These are phyloP conservation scores for Solanum pennellii DNA, from an alignment of 257 asterid species.

Conservation along the genomic window DNA sequence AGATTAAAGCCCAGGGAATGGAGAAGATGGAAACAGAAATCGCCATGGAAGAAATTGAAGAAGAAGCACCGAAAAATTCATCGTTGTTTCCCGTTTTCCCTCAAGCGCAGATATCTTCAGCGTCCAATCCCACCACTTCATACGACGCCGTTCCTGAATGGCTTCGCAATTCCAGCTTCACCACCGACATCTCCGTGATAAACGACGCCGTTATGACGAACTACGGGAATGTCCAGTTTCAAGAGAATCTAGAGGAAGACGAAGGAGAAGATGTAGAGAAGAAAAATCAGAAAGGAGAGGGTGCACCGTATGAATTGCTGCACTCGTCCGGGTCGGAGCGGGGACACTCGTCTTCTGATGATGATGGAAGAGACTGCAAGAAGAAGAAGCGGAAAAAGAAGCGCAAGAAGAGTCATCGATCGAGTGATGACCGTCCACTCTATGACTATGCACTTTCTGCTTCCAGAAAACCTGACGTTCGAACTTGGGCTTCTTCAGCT, in stretches of 20 bases:
- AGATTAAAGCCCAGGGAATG: background rate
- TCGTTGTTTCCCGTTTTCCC: slow-evolving; percentile 51
- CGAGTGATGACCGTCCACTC: slow-evolving; percentile 8
- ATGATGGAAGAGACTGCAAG: slow-evolving; percentile 11
- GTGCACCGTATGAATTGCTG: slow-evolving; percentile 43
- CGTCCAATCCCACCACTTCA: background rate
- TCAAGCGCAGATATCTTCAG: slow-evolving; percentile 13
- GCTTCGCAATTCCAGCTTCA: slow-evolving; percentile 79
- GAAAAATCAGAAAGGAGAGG: slow-evolving; percentile 3
- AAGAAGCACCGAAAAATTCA: slow-evolving; percentile 11
- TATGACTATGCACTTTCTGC: slow-evolving; percentile 32
- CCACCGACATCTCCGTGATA: slow-evolving; percentile 52
- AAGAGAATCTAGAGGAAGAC: slow-evolving; percentile 25
- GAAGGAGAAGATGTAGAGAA: slow-evolving; percentile 2
- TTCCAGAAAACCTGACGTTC: slow-evolving; percentile 53
- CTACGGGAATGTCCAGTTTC: background rate
- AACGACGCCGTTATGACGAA: slow-evolving; percentile 50
- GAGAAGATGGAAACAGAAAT: background rate
- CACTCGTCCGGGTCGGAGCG: slow-evolving; percentile 54
- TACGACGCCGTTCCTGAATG: slow-evolving; percentile 26
- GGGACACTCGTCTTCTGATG: slow-evolving; percentile 21
- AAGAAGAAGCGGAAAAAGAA: slow-evolving; percentile 18
- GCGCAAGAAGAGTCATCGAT: slow-evolving; percentile 29
- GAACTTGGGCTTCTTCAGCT: slow-evolving; percentile 51
- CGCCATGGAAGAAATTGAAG: background rate